These are phyloP conservation scores for Annona cherimola DNA, from an alignment of 164 flowering plant species.

Conservation along the genomic window DNA sequence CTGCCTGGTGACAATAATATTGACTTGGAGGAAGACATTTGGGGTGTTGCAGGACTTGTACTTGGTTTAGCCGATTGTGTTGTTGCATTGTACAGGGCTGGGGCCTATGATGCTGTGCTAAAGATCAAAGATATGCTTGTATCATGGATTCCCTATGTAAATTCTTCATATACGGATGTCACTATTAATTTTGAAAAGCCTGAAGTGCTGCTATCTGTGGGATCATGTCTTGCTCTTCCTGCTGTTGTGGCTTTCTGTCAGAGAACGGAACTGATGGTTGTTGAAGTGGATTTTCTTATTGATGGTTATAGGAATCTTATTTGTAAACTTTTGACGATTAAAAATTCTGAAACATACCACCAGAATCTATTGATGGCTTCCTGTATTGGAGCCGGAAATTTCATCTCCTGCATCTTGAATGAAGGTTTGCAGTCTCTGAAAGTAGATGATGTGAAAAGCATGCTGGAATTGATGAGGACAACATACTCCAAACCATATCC, in stretches of 20 bases:
- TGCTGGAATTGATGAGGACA: slow-evolving; percentile 56
- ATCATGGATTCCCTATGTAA: slow-evolving; percentile 60
- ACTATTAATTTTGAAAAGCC: slow-evolving; percentile 18
- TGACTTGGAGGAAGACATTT: slow-evolving; percentile 64
- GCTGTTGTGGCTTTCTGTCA: slow-evolving; percentile 60
- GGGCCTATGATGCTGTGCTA: slow-evolving; percentile 52
- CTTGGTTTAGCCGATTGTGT: slow-evolving; percentile 70
- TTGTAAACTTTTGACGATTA: slow-evolving; percentile 51
- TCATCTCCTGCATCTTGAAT: slow-evolving; percentile 66
- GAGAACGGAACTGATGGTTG: slow-evolving; percentile 63
- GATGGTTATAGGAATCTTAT: slow-evolving; percentile 55
- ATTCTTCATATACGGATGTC: slow-evolving; percentile 19
- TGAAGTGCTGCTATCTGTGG: slow-evolving; percentile 42
- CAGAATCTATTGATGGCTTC: slow-evolving; percentile 78
- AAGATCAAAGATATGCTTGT: slow-evolving; percentile 50
- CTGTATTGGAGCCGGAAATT: slow-evolving; percentile 78
- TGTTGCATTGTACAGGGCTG: slow-evolving; percentile 62
- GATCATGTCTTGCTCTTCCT: slow-evolving; percentile 85
- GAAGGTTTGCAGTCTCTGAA: slow-evolving; percentile 61
- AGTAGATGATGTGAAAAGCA: slow-evolving; percentile 36
- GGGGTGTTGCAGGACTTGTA: slow-evolving; percentile 88
- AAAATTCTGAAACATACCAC: slow-evolving; percentile 44
- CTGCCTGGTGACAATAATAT: slow-evolving; percentile 21
- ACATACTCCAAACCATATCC: slow-evolving; percentile 55
- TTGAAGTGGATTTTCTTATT: slow-evolving; percentile 54